Percentiles rank a stretch among this genome's conserved stretches.
Conservation (phyloP, 441 rosid species). For the Erodium chrysanthum region DNA sequence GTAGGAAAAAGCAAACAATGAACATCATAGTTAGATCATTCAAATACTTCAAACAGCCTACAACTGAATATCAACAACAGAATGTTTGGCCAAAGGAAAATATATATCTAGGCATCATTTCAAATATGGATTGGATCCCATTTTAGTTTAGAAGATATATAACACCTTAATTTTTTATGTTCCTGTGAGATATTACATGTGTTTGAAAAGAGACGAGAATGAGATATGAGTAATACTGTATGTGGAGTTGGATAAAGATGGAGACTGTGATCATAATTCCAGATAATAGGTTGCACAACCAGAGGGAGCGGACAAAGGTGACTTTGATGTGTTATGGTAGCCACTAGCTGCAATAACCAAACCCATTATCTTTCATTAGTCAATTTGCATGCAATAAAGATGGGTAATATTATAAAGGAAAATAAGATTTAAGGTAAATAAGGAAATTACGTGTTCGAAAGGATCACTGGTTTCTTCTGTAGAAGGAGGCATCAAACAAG, state of each 20-base stretch:
- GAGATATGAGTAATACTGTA: conserved; percentile 33
- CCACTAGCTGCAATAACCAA: conserved; percentile 58
- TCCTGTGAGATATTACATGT: background rate
- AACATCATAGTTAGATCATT: conserved; percentile 4
- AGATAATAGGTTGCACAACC: conserved; percentile 70
- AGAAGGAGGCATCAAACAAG: conserved; percentile 81
- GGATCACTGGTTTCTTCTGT: conserved; percentile 72
- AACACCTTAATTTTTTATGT: background rate
- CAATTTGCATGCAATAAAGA: conserved; percentile 9
- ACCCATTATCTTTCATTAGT: conserved; percentile 12
- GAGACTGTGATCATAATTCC: conserved; percentile 91
- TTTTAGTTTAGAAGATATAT: background rate
- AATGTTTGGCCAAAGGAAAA: background rate
- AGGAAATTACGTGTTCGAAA: conserved; percentile 61
- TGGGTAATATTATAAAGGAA: background rate
- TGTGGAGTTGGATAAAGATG: conserved; percentile 86
- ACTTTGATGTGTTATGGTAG: conserved; percentile 87
- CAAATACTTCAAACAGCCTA: background rate
- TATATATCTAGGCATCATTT: background rate
- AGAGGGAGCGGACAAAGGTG: conserved; percentile 95
- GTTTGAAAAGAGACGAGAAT: background rate
- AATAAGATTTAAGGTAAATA: background rate
- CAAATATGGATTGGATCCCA: background rate
- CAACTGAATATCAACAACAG: background rate
- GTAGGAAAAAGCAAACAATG: conserved; percentile 18